phyloP scores from a whole-genome alignment of 108 stramenopile genomes.

The Fistulifera pelliculosa region DNA sequence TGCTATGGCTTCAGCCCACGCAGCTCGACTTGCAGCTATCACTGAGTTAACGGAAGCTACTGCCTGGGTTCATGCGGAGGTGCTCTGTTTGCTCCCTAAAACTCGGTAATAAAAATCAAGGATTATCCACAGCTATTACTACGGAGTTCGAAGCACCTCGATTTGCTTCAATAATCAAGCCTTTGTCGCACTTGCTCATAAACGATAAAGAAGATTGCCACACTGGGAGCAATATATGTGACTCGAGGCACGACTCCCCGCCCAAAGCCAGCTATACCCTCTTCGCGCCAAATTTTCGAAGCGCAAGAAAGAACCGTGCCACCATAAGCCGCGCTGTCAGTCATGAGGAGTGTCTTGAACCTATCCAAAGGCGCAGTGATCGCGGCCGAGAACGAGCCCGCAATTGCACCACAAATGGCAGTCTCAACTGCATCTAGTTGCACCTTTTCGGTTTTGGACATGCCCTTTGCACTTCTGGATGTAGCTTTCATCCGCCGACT shows the following conservation, averaged over 20 bases:
- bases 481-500: not conserved
- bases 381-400: slow-evolving; percentile 67
- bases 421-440: slow-evolving; percentile 53
- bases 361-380: slow-evolving; percentile 68
- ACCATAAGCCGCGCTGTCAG: slow-evolving; percentile 54
- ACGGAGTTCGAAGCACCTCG: not conserved
- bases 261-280: slow-evolving; percentile 53
- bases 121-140: too few relatives aligned
- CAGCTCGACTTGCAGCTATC: too few relatives aligned
- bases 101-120: too few relatives aligned
- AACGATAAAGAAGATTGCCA: slow-evolving; percentile 72
- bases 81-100: too few relatives aligned
- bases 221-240: slow-evolving; percentile 71
- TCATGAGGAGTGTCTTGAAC: slow-evolving; percentile 78
- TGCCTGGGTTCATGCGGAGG: too few relatives aligned
- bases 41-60: too few relatives aligned
- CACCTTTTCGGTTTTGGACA: slow-evolving; percentile 2
- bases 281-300: slow-evolving; percentile 40
- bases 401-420: slow-evolving; percentile 65
- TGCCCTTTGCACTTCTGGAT: slow-evolving; percentile 9
- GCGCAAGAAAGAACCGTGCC: slow-evolving; percentile 43
- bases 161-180: slow-evolving; percentile 3
- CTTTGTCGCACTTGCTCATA: slow-evolving; percentile 67
- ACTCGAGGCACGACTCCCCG: slow-evolving; percentile 64
- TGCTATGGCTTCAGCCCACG: too few relatives aligned